Percentiles rank a stretch among this genome's conserved stretches.
Evolutionary conservation across 2,329 filamentous ascomycete genomes (phyloP).

Genomic region (Pseudogymnoascus sp.): DNA sequence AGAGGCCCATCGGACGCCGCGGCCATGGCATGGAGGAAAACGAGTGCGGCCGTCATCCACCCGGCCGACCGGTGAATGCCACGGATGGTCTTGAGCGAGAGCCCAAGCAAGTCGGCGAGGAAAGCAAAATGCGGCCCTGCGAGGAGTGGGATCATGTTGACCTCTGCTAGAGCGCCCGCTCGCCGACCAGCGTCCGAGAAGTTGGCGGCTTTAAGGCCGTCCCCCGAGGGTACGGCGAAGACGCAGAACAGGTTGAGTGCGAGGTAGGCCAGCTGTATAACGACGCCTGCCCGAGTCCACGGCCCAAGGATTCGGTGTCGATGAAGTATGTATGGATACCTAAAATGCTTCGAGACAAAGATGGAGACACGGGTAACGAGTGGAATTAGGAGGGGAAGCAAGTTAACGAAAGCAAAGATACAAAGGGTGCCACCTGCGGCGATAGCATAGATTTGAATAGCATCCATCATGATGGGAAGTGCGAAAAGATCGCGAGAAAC

Average conservation of each 20-base stretch:
- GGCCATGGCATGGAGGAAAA: constrained; percentile 16
- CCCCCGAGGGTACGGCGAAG: not conserved
- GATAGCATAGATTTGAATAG: constrained; percentile 10
- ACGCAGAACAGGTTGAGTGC: not conserved
- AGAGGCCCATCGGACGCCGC: constrained; percentile 7
- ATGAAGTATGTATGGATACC: too few species aligned
- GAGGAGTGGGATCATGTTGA: constrained; percentile 10
- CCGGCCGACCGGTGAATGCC: constrained; percentile 18
- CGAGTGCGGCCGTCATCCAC: constrained; percentile 16
- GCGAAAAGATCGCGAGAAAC: too few species aligned
- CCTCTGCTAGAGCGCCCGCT: constrained; percentile 14
- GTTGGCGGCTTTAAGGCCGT: not conserved
- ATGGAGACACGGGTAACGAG: too few species aligned
- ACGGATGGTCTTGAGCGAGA: constrained; percentile 16
- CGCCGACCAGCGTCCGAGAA: not conserved
- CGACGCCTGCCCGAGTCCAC: too few species aligned
- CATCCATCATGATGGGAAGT: too few species aligned
- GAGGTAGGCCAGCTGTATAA: not conserved
- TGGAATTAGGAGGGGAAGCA: not conserved
- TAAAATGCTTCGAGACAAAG: too few species aligned
- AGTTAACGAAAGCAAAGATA: constrained; percentile 8
- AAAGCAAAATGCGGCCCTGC: too few species aligned
- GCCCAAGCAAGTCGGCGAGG: constrained; percentile 9
- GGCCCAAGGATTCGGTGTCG: too few species aligned
- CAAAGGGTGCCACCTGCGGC: not conserved